Evolutionary conservation across 805 yeast species (phyloP).

Genomic region (Yarrowia bubula): DNA sequence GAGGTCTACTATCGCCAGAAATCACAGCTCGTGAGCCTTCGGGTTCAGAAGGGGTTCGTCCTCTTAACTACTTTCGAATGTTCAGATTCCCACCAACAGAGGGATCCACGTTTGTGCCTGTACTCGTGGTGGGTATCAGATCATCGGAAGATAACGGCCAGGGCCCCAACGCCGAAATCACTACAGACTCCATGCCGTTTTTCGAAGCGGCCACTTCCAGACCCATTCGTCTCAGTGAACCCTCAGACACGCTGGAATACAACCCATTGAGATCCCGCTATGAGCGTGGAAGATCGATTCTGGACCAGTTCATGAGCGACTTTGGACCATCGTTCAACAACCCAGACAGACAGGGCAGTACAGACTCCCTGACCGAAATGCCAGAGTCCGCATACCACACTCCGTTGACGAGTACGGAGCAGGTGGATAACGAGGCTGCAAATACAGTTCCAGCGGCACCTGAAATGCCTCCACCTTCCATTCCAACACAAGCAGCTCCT

Average conservation of each 20-base stretch:
- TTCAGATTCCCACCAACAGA: conserved; percentile 37
- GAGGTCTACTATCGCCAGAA: conserved; percentile 45
- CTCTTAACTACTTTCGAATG: conserved; percentile 40
- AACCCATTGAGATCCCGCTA: conserved; percentile 14
- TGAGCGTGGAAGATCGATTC: conserved; percentile 16
- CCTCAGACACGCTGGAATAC: not conserved
- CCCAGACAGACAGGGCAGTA: not conserved
- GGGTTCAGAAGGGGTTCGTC: conserved; percentile 10
- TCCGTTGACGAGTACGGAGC: not conserved
- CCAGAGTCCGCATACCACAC: conserved; percentile 1
- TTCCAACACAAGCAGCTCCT: not conserved
- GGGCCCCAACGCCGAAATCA: conserved; percentile 18
- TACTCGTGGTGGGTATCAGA: conserved; percentile 50
- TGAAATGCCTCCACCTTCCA: not conserved
- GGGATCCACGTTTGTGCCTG: conserved; percentile 45
- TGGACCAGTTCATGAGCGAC: conserved; percentile 23
- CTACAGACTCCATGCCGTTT: conserved; percentile 18
- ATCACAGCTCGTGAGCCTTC: conserved; percentile 34
- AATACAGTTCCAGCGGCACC: not conserved
- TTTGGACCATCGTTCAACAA: conserved; percentile 22
- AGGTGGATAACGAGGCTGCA: not conserved
- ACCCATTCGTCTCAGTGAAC: conserved; percentile 16
- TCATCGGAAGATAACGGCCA: conserved; percentile 38
- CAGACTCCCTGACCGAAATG: conserved; percentile 9
- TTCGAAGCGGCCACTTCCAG: conserved; percentile 26